A percentile compares a stretch with the other conserved stretches of the same genome.
phyloP scores from a whole-genome alignment of 2,329 filamentous ascomycete species.

The Fonsecaea multimorphosa region DNA sequence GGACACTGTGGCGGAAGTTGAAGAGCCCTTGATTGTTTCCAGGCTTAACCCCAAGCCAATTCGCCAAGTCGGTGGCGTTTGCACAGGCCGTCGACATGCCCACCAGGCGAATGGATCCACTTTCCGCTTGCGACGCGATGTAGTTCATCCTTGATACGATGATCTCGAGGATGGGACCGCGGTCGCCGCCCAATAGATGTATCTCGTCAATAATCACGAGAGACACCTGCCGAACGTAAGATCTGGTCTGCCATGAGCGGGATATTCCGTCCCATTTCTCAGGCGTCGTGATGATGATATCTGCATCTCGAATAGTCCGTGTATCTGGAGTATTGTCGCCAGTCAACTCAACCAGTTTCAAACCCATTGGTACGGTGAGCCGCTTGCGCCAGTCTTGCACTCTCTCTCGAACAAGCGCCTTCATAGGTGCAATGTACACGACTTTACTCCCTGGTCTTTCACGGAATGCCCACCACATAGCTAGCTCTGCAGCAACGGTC shows the following conservation, averaged over 20 bases:
- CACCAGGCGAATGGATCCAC: conserved; percentile 84
- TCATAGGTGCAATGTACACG: conserved; percentile 99
- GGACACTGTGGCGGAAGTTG: conserved; percentile 97
- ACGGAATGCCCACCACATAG: conserved; percentile 99
- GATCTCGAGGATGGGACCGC: conserved; percentile 96
- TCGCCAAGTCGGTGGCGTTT: conserved; percentile 90
- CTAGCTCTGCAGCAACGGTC: conserved; percentile 91
- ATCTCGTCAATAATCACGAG: conserved; percentile 99
- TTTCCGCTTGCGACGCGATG: conserved; percentile 92
- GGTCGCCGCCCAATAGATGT: conserved; percentile 92
- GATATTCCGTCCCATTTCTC: conserved; percentile 99
- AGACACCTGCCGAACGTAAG: conserved; percentile 92
- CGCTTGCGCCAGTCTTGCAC: conserved; percentile 92
- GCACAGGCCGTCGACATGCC: conserved; percentile 99
- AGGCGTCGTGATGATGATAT: conserved; percentile 98
- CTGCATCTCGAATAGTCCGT: conserved; percentile 89
- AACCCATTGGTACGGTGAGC: conserved; percentile 78
- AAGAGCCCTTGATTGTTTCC: conserved; percentile 69
- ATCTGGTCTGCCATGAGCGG: conserved; percentile 96
- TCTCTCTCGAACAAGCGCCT: conserved; percentile 92
- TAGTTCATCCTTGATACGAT: conserved; percentile 97
- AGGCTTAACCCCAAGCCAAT: conserved; percentile 96
- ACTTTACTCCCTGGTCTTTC: conserved; percentile 95
- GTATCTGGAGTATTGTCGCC: conserved; percentile 98
- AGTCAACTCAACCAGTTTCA: conserved; percentile 93